Percentiles rank a stretch among this genome's conserved stretches.
Conservation (phyloP, 768 basidiomycete species). For the Royoungia palumana region DNA sequence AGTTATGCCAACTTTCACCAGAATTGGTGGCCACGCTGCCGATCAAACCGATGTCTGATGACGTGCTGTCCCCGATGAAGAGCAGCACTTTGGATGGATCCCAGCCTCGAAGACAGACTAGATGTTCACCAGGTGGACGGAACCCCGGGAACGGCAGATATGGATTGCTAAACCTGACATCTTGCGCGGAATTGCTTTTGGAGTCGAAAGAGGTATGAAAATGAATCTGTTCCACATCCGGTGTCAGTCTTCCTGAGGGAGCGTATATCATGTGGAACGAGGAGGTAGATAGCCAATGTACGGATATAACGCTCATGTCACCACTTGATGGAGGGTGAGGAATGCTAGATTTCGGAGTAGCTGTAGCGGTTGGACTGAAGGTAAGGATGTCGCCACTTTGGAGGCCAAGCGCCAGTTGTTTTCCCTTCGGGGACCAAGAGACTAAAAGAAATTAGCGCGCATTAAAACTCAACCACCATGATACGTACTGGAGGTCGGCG, state of each 20-base stretch:
- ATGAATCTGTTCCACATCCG: slow-evolving; percentile 43
- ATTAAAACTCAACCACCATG: not conserved
- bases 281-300: slow-evolving; percentile 66
- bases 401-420: slow-evolving; percentile 75
- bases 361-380: slow-evolving; percentile 55
- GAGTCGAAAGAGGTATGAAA: slow-evolving; percentile 40
- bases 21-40: slow-evolving; percentile 29
- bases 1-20: slow-evolving; percentile 41
- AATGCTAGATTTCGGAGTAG: slow-evolving; percentile 54
- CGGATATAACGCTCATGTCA: slow-evolving; percentile 45
- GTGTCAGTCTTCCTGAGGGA: slow-evolving; percentile 36
- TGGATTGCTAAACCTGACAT: slow-evolving; percentile 39
- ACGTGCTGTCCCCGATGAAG: slow-evolving; percentile 48
- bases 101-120: slow-evolving; percentile 41
- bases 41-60: slow-evolving; percentile 48
- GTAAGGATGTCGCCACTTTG: slow-evolving; percentile 68
- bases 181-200: slow-evolving; percentile 37
- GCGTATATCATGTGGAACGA: slow-evolving; percentile 67
- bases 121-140: slow-evolving; percentile 44
- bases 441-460: slow-evolving; percentile 40
- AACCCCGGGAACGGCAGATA: slow-evolving; percentile 45
- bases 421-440: slow-evolving; percentile 85
- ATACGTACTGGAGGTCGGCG: slow-evolving; percentile 59
- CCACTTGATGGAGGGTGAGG: slow-evolving; percentile 51
- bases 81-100: slow-evolving; percentile 41